Base-by-base conservation (phyloP, 2,329 filamentous ascomycete species). In the Akanthomyces lecanii region DNA sequence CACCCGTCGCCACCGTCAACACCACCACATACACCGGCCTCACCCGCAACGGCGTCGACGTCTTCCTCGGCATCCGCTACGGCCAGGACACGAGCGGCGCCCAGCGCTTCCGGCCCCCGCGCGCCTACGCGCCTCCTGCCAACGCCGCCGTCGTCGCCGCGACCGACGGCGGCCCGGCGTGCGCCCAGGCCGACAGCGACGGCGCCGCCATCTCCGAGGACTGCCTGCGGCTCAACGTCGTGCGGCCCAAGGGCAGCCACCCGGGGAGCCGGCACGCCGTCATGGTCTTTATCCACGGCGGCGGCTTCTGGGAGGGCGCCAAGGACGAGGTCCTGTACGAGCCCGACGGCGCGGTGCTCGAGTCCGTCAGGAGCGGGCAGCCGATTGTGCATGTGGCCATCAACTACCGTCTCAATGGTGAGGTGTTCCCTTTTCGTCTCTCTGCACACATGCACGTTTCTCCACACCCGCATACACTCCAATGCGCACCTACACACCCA, bases 61-160 rank as follows among this genome's bases (percentile, higher is more conserved):
- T 76, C 10, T 83, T 81, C 65, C 72, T 80, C 4, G 76, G 75
- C n/a, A 78, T 82, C 25, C 76, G 74, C 1, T 82, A 79, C 54
- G 80, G 76, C 5, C 67, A 79, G 57, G 79, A 81, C 64, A 82
- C 80, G 0, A 67, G 76, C 64, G 79, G 78, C 11, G 66, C 67
- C 55, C 38, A 16, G 3, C 74, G 80, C 54, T 82, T 82, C 69
- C 79, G 77, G 62, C 78, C 79, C 7, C 80, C 80, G 2, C 66
- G 69, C 44, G 71, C 73, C 1, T 74, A 73, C 61, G 65, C 69
- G 0, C 73, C 75, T 1, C 36, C 65, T 4, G 66, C 69, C 3
- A 76, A 76, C 6, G 71, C 69, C 28, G 68, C 80, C 61, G 67
- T 77, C 30, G 68, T 80, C 61, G 68, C 77, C 65, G 79, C 77